Conservation (phyloP, 305 asterid genomes). For the Rubia tinctorum region DNA sequence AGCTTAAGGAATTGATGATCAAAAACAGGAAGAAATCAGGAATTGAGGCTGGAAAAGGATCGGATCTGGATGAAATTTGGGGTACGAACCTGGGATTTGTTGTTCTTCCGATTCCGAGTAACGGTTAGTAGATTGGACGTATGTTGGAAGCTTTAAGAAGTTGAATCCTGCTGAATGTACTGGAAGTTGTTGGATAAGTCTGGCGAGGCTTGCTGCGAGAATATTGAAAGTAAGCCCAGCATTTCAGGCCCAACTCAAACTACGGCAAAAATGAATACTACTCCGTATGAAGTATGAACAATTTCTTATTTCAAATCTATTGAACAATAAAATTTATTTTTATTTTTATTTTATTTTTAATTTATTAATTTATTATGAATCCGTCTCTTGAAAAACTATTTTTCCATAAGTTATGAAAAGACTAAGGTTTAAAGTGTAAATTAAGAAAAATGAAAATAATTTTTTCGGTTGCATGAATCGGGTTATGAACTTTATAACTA, state of each 20-base stretch:
- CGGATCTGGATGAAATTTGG: background rate
- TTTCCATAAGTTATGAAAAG: no score
- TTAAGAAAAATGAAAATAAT: no score
- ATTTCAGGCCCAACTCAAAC: background rate
- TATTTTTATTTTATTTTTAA: no score
- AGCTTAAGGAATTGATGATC: background rate
- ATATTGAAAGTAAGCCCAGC: background rate
- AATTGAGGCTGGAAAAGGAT: background rate
- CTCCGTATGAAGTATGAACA: no score
- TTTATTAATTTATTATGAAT: no score
- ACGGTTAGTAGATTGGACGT: conserved; percentile 6
- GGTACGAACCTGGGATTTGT: background rate
- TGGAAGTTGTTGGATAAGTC: background rate
- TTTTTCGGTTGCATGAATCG: no score
- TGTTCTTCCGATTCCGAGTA: background rate
- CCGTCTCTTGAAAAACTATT: no score
- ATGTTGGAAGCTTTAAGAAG: background rate
- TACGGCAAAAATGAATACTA: background rate
- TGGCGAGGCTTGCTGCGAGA: background rate
- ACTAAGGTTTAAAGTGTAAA: no score
- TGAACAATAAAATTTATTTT: no score
- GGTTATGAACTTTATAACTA: no score
- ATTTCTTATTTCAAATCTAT: no score
- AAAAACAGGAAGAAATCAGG: background rate
- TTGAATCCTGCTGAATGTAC: background rate